Evolutionary conservation across 306 rosid genomes (phyloP).

Genomic region (Malus asiatica): DNA sequence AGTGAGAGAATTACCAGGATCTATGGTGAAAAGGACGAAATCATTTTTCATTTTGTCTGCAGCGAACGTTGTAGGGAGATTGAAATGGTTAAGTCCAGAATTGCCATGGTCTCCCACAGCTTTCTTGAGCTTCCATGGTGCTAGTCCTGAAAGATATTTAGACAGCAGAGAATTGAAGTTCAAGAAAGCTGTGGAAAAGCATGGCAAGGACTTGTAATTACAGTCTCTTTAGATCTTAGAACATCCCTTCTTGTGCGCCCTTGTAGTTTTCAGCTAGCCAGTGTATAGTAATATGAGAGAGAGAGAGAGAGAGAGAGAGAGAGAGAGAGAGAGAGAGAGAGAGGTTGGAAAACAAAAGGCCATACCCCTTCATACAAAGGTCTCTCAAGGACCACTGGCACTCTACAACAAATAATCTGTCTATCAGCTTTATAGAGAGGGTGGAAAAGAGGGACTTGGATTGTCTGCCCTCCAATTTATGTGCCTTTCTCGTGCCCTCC

Average conservation of each 20-base stretch:
- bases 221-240: slow-evolving; percentile 42
- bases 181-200: slow-evolving; percentile 99
- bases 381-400: slow-evolving; percentile 46
- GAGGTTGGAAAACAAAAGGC: slow-evolving; percentile 16
- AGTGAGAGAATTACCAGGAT: slow-evolving; percentile 2
- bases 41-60: not conserved
- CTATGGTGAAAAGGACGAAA: too few species aligned
- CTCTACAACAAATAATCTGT: slow-evolving; percentile 56
- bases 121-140: slow-evolving; percentile 81
- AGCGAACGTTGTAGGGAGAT: not conserved
- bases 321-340: not conserved
- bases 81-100: slow-evolving; percentile 30
- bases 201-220: slow-evolving; percentile 54
- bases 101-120: slow-evolving; percentile 95
- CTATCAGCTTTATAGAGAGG: slow-evolving; percentile 57
- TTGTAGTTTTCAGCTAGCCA: not conserved
- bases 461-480: too few species aligned
- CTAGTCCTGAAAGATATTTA: not conserved
- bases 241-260: not conserved
- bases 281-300: not conserved
- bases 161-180: slow-evolving; percentile 48
- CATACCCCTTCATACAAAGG: slow-evolving; percentile 30
- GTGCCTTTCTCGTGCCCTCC: too few species aligned
- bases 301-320: slow-evolving; percentile 1
- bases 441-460: not conserved